These are phyloP conservation scores for Aspergillus sp. DNA, from an alignment of 2,329 filamentous ascomycete genomes.

Conservation along the genomic window DNA sequence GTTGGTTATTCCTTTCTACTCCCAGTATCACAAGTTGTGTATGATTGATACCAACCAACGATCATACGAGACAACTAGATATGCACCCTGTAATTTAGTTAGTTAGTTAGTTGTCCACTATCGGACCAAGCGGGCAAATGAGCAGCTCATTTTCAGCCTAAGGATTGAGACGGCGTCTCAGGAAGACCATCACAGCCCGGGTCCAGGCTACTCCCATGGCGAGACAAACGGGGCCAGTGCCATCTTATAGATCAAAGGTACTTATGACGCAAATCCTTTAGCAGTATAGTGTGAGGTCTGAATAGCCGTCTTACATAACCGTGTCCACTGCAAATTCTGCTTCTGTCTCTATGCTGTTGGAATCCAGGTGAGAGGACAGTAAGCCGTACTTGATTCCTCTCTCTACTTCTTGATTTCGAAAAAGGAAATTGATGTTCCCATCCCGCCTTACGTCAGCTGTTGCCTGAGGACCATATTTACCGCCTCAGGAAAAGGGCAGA, in stretches of 20 bases:
- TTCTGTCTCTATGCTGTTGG: background rate
- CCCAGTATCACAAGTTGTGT: too few species aligned
- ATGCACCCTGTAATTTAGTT: too few species aligned
- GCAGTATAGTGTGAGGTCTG: background rate
- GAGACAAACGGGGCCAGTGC: background rate
- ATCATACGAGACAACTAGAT: too few species aligned
- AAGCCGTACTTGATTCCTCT: background rate
- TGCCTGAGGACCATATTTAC: slow-evolving; percentile 3
- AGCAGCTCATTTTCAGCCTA: background rate
- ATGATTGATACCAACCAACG: too few species aligned
- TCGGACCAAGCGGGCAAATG: background rate
- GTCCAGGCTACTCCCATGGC: background rate
- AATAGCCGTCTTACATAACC: slow-evolving; percentile 3
- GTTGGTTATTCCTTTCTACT: too few species aligned
- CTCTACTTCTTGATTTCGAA: background rate
- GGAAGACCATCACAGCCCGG: background rate
- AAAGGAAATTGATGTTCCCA: background rate
- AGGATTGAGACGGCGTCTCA: background rate
- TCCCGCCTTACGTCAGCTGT: background rate
- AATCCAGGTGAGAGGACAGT: too few species aligned
- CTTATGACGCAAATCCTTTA: background rate
- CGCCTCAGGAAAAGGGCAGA: slow-evolving; percentile 5
- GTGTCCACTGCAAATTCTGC: background rate
- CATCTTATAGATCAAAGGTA: too few species aligned
- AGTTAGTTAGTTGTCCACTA: background rate